Evolutionary conservation across 169 alveolate species (phyloP).

Genomic region (Eimeria praecox): DNA sequence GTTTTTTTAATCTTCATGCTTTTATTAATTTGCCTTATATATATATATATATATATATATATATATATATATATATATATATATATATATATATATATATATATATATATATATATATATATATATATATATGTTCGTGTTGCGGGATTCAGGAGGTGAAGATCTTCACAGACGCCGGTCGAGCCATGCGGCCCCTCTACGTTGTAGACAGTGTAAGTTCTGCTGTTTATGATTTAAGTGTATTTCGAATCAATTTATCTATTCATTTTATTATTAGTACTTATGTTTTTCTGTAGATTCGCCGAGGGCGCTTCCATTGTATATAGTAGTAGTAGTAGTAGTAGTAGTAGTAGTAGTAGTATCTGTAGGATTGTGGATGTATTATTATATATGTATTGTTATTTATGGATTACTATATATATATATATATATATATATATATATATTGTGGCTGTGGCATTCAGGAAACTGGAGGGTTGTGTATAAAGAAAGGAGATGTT

Average conservation of each 20-base stretch:
- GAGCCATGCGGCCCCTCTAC: slow-evolving; percentile 99
- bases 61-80: no score
- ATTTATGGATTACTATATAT: no score
- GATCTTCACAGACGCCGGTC: slow-evolving; percentile 99
- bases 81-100: background rate
- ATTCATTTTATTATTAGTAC: background rate
- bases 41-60: no score
- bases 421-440: background rate
- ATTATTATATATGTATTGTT: no score
- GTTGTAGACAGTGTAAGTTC: slow-evolving; percentile 93
- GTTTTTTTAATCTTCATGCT: no score
- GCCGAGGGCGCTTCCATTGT: no score
- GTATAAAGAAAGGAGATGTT: slow-evolving; percentile 15
- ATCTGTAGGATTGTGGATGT: no score
- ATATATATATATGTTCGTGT: background rate
- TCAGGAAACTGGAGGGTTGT: slow-evolving; percentile 44
- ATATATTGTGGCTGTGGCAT: no score
- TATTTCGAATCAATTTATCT: background rate
- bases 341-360: no score
- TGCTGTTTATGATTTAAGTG: no score
- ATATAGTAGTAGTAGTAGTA: background rate
- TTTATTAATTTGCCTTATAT: no score
- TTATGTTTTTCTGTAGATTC: background rate
- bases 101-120: background rate
- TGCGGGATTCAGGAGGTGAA: slow-evolving; percentile 92